Percentiles rank a stretch among this genome's conserved stretches.
Evolutionary conservation across 2,329 filamentous ascomycete species (phyloP).

Genomic region (Scedosporium dehoogii): DNA sequence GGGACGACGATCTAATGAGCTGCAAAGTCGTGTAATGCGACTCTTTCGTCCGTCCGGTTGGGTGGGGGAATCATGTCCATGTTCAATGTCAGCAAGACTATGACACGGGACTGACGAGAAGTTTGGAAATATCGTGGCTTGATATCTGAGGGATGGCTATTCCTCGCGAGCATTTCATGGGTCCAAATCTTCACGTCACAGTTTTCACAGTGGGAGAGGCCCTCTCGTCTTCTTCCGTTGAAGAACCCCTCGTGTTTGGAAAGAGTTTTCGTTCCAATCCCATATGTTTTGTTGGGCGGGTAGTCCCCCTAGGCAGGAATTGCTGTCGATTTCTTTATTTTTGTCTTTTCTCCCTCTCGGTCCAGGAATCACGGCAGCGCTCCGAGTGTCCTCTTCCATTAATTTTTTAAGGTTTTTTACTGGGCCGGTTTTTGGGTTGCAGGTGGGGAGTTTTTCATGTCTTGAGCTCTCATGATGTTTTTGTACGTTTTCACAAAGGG

Average conservation of each 20-base stretch:
- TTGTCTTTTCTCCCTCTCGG: neutral
- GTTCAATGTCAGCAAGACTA: too few species aligned
- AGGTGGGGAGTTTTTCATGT: constrained; percentile 1
- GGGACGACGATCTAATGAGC: neutral
- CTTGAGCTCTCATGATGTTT: constrained; percentile 3
- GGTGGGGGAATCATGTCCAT: too few species aligned
- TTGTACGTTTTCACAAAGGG: neutral
- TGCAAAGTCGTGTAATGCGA: neutral
- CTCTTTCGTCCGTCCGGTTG: neutral
- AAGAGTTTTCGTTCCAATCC: neutral
- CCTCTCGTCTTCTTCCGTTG: neutral
- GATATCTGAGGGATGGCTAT: neutral
- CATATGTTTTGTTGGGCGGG: neutral
- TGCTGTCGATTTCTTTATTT: neutral
- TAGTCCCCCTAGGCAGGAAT: neutral
- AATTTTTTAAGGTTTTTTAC: neutral
- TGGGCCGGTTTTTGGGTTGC: neutral
- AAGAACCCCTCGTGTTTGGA: neutral
- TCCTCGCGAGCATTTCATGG: neutral
- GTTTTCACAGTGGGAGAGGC: neutral
- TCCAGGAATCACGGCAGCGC: neutral
- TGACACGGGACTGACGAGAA: neutral
- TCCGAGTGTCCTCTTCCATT: neutral
- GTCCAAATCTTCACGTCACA: neutral
- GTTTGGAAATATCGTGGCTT: neutral